Evolutionary conservation across 2,329 filamentous ascomycete genomes (phyloP).

Genomic region (Sarocladiaceae sp.): DNA sequence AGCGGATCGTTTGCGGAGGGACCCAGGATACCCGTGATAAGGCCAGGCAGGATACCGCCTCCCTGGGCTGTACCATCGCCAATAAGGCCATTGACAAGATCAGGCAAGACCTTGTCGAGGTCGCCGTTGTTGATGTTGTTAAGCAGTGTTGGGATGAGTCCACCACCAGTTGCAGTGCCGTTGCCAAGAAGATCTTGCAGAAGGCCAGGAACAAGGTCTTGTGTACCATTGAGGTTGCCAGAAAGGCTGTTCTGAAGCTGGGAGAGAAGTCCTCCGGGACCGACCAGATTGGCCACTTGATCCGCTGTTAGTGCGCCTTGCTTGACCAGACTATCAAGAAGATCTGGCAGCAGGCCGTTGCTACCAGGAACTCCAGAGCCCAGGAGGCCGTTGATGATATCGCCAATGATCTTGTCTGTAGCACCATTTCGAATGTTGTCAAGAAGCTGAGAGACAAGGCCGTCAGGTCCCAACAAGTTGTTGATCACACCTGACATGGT

Average conservation of each 20-base stretch:
- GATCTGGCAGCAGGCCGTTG: background rate
- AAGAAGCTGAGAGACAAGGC: background rate
- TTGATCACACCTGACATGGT: background rate
- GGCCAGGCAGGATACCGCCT: background rate
- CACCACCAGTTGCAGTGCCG: background rate
- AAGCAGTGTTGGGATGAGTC: slow-evolving; percentile 3
- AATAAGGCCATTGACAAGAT: background rate
- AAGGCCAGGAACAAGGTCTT: background rate
- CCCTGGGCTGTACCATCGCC: slow-evolving; percentile 3
- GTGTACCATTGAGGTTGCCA: background rate
- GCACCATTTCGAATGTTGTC: background rate
- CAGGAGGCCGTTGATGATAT: background rate
- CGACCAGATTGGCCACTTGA: background rate
- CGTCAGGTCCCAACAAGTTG: background rate
- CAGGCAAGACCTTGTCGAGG: background rate
- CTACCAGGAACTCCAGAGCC: background rate
- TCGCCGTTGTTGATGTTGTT: slow-evolving; percentile 2
- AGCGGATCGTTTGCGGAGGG: background rate
- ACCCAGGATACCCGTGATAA: background rate
- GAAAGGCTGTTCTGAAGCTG: slow-evolving; percentile 2
- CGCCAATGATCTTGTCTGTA: background rate
- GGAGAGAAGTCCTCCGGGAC: background rate
- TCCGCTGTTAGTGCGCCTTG: background rate
- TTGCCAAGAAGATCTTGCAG: background rate
- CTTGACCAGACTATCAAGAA: background rate